Evolutionary conservation across 495 filamentous ascomycete genomes (phyloP), one percentile per base, ranked within the genome.

Genomic region (Penicillium fimorum): DNA sequence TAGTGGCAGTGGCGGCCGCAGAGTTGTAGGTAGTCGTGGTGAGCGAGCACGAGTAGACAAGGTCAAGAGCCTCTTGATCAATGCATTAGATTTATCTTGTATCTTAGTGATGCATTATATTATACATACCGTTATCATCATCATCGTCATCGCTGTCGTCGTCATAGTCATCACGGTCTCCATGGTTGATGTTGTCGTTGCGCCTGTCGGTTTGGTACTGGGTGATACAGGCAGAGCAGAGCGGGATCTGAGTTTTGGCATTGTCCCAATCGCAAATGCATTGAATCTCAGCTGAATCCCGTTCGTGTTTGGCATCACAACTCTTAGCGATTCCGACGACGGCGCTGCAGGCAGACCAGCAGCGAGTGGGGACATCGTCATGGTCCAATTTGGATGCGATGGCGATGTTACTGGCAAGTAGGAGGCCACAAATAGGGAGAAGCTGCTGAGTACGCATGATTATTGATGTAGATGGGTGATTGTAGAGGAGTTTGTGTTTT

Each of bases 211-310:
- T 50, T 5, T 59, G 58, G 59, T 68, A 65, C 33, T 71, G 60
- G 27, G 67, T 58, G 18, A 75, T 75, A 22, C 71, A 75, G 32
- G 70, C 71, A n/a, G 70, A 69, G 48, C 71, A 75, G 35, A 68
- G 63, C 9, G 71, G 70, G 22, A 75, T 55, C 13, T 65, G 59
- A 8, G 51, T 66, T 13, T 61, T 50, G 11, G 66, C 66, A 29
- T 56, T 35, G 10, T 61, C 50, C 68, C 65, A 71, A 25, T 69
- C 48, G 42, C 71, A 75, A 41, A 75, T 70, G 33, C 71, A 73
- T 20, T 66, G 27, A 32, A 68, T 58, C 53, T 75, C 70, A 25
- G 62, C 62, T 11, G 48, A 52, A 55, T 72, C 68, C 50, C 65
- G 53, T 46, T 74, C 58, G 43, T 70, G 50, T 9, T 49, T 54